Percentiles rank a stretch among this genome's conserved stretches.
phyloP scores from a whole-genome alignment of 805 yeast genomes.

The Helenozyma baotianmanensis region DNA sequence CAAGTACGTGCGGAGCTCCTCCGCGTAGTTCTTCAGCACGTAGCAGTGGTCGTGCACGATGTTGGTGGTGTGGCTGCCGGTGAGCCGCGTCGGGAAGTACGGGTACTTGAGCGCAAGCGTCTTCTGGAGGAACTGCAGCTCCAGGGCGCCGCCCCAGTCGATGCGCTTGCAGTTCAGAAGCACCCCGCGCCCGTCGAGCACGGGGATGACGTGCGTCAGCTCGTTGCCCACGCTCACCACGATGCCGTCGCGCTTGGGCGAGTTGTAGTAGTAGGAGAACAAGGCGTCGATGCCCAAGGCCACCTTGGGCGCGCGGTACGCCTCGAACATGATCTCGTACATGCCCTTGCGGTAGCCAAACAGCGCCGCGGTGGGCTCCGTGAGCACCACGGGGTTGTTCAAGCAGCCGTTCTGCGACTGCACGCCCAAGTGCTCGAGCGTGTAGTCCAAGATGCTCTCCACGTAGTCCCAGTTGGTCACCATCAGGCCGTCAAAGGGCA shows the following conservation, averaged over 20 bases:
- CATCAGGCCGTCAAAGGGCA: slow-evolving; percentile 84
- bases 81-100: slow-evolving; percentile 74
- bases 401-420: slow-evolving; percentile 36
- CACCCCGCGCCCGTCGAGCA: slow-evolving; percentile 62
- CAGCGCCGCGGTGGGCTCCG: slow-evolving; percentile 73
- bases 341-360: slow-evolving; percentile 63
- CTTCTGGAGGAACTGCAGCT: slow-evolving; percentile 58
- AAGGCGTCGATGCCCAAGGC: slow-evolving; percentile 80
- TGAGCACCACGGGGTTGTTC: slow-evolving; percentile 75
- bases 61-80: slow-evolving; percentile 57
- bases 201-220: slow-evolving; percentile 78
- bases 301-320: slow-evolving; percentile 68
- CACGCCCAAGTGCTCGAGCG: slow-evolving; percentile 76
- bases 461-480: slow-evolving; percentile 90
- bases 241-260: slow-evolving; percentile 51
- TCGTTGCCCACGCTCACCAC: slow-evolving; percentile 82
- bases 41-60: slow-evolving; percentile 76
- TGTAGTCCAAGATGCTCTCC: slow-evolving; percentile 78
- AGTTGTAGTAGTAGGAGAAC: slow-evolving; percentile 69
- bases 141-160: slow-evolving; percentile 86
- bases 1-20: slow-evolving; percentile 55
- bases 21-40: slow-evolving; percentile 61
- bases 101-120: slow-evolving; percentile 82
- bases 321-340: slow-evolving; percentile 83
- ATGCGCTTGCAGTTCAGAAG: slow-evolving; percentile 70